These are phyloP conservation scores for Sideroxylon spinosum DNA, from an alignment of 179 eudicot species.

Conservation along the genomic window DNA sequence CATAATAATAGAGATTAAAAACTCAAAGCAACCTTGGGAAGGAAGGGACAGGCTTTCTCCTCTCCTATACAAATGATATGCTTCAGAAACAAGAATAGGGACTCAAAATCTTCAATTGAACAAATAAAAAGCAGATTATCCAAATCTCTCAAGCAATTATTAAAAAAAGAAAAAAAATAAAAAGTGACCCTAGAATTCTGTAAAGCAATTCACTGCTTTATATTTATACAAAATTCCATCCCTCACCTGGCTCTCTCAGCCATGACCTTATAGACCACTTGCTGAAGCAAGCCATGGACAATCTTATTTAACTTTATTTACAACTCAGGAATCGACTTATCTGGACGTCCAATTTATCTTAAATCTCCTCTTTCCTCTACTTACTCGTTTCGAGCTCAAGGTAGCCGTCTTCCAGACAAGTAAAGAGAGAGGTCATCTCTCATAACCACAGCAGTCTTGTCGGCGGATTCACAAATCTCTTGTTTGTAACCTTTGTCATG, in stretches of 20 bases:
- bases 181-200: conserved; percentile 34
- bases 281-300: neutral
- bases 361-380: neutral
- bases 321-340: conserved; percentile 9
- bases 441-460: conserved; percentile 37
- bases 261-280: conserved; percentile 13
- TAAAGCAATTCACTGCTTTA: conserved; percentile 3
- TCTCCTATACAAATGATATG: no score
- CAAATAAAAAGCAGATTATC: no score
- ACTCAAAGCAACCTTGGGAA: no score
- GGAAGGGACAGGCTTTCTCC: no score
- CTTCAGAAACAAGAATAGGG: no score
- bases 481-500: conserved; percentile 35
- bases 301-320: conserved; percentile 8
- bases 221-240: conserved; percentile 23
- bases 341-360: neutral
- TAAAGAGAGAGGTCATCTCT: conserved; percentile 54
- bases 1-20: no score
- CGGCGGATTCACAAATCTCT: conserved; percentile 58
- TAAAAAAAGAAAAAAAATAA: no score
- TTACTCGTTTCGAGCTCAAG: neutral
- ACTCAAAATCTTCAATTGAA: no score
- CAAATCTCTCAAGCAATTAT: no score
- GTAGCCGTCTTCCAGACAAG: conserved; percentile 37
- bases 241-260: conserved; percentile 26